Evolutionary conservation across 1,139 yeast genomes (phyloP), one percentile per base, ranked within the genome.

Genomic region (Suhomyces panamericanus): DNA sequence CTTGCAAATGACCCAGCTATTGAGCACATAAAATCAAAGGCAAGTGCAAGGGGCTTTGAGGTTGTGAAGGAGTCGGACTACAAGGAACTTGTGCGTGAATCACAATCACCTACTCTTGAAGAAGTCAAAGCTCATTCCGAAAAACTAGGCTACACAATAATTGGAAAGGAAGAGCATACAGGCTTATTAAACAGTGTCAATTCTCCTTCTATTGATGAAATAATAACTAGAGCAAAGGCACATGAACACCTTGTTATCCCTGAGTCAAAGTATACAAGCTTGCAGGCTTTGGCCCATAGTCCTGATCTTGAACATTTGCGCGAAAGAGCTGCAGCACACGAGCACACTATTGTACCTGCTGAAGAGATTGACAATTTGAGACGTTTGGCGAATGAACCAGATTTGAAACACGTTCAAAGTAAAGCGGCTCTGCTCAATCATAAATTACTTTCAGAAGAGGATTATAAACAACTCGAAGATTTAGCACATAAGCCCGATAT

Each of bases 51-150:
- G 24, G 56, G 52, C 16, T 45, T 45, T 26, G 35, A 35, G 1
- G 33, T 42, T 1, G 35, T 68, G 12, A 41, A 57, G 5, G 34
- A 43, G 2, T 49, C 47, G 0, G 66, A 66, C 2, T 55, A 51
- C 33, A 50, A 54, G 15, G 36, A 42, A 6, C 48, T 63, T 43
- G 49, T 34, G 6, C 32, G 43, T 4, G 36, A 39, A 12, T 52
- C 55, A 0, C 31, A 49, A 6, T 44, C 49, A 14, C 67, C 66
- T 3, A 41, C 59, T 2, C 36, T 58, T 13, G 63, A 69, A 8
- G 68, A 67, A 43, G 53, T 78, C 16, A 54, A 50, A 10, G 59
- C 58, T 6, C 64, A 65, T 42, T 77, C 79, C 0, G 39, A 49
- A 2, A 53, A 49, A 15, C 44, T 59, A 13, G 69, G 69, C 2